These are phyloP conservation scores for Mycena sanguinolenta DNA, from an alignment of 768 basidiomycete genomes.

Conservation along the genomic window DNA sequence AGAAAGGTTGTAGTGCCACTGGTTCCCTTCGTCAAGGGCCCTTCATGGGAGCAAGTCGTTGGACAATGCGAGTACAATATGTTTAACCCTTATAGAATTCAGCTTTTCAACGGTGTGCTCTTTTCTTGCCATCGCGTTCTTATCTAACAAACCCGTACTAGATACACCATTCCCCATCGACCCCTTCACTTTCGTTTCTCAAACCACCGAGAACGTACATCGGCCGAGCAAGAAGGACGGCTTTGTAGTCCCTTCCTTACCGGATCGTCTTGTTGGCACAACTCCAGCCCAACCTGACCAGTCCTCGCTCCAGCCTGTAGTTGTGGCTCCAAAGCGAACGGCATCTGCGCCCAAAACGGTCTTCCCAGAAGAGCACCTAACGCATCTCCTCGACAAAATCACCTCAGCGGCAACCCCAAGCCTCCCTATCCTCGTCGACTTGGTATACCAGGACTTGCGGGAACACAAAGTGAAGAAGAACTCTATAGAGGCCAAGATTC, in stretches of 20 bases:
- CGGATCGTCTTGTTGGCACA: conserved; percentile 48
- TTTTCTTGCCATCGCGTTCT: conserved; percentile 6
- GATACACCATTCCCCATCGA: conserved; percentile 82
- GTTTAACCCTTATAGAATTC: conserved; percentile 82
- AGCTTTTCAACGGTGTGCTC: conserved; percentile 84
- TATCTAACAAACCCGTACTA: conserved; percentile 45
- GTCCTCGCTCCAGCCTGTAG: conserved; percentile 31
- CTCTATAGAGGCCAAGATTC: conserved; percentile 84
- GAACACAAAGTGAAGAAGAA: conserved; percentile 85
- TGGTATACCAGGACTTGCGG: conserved; percentile 77
- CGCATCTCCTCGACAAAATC: conserved; percentile 74
- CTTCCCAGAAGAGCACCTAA: conserved; percentile 79
- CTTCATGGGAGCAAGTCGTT: conserved; percentile 80
- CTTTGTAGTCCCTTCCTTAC: conserved; percentile 64
- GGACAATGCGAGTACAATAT: conserved; percentile 78
- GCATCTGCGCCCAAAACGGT: conserved; percentile 61
- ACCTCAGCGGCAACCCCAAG: conserved; percentile 70
- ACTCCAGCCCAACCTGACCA: conserved; percentile 28
- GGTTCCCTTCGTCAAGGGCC: conserved; percentile 86
- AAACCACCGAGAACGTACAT: conserved; percentile 49
- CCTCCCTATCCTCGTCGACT: conserved; percentile 77
- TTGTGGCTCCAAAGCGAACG: conserved; percentile 39
- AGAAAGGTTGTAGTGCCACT: conserved; percentile 84
- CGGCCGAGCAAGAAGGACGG: conserved; percentile 48
- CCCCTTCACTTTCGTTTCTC: conserved; percentile 82